Evolutionary conservation across 2,329 filamentous ascomycete genomes (phyloP), one percentile per base, ranked within the genome.

Genomic region (Monilinia fructicola): DNA sequence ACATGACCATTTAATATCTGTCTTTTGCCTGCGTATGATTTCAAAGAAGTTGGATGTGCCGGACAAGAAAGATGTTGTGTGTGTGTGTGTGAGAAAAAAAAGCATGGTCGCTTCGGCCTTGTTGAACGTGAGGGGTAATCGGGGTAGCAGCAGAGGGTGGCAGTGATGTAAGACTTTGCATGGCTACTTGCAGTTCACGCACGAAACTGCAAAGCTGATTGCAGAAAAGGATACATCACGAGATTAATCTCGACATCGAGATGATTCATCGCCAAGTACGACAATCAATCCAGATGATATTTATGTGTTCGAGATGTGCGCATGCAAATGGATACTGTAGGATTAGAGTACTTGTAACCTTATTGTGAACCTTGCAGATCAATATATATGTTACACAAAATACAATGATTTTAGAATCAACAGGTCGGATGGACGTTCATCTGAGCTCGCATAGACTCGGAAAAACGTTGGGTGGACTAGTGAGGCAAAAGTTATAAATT

Each of bases 1-100:
- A 71, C 72, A 73, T 75, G 35, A 11, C 53, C 18, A 31, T 31
- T 16, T 14, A 31, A 7, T 48, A n/a, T 31, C n/a, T 50, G 10
- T 12, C 28, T 35, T 28, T 6, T 31, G 16, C 4, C 21, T 50
- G 21, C 4, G n/a, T 52, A 35, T 31, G 42, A 4, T 31, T 65
- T 18, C 7, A 23, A 44, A 60, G 10, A 14, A 21, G 7, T 26
- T 16, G 31, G 21, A 65, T 40, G 6, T 44, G n/a, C n/a, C 6
- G 5, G n/a, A 38, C 1, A 18, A 52, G 31, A 18, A 16, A 61
- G 7, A n/a, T n/a, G n/a, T n/a, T n/a, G n/a, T n/a, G n/a, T n/a
- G n/a, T n/a, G 2, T n/a, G 16, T 35, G n/a, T 26, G 1, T 38
- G n/a, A 60, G 31, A 50, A 12, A 26, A 38, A 3, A 50, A 21